Evolutionary conservation across 1,139 yeast species (phyloP).

Genomic region (Scheffersomyces parashehatae): DNA sequence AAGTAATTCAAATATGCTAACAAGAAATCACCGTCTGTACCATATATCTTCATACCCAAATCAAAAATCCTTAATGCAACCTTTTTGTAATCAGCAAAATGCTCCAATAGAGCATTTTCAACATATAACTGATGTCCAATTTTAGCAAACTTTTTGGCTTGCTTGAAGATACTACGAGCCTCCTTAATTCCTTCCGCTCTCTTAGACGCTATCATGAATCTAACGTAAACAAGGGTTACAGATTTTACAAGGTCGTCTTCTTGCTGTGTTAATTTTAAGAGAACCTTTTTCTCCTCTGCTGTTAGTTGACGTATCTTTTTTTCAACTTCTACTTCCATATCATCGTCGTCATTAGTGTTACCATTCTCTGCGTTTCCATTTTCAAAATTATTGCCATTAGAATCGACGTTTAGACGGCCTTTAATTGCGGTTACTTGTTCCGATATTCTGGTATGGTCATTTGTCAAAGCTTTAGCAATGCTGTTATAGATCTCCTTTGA

Average conservation of each 20-base stretch:
- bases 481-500: slow-evolving; percentile 54
- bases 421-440: slow-evolving; percentile 25
- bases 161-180: slow-evolving; percentile 67
- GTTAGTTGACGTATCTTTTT: slow-evolving; percentile 16
- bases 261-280: slow-evolving; percentile 21
- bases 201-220: slow-evolving; percentile 61
- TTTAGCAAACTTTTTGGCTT: slow-evolving; percentile 49
- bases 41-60: slow-evolving; percentile 68
- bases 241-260: slow-evolving; percentile 30
- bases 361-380: slow-evolving; percentile 4
- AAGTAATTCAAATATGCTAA: slow-evolving; percentile 73
- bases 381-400: slow-evolving; percentile 6
- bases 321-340: slow-evolving; percentile 10
- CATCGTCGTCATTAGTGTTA: slow-evolving; percentile 17
- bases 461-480: slow-evolving; percentile 45
- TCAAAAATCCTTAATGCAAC: slow-evolving; percentile 80
- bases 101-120: slow-evolving; percentile 83
- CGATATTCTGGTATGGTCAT: slow-evolving; percentile 28
- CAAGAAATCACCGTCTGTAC: slow-evolving; percentile 61
- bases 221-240: slow-evolving; percentile 53
- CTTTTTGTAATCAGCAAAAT: slow-evolving; percentile 61
- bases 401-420: slow-evolving; percentile 11
- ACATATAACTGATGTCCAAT: slow-evolving; percentile 76
- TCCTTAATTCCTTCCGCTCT: slow-evolving; percentile 68
- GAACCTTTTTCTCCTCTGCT: slow-evolving; percentile 26